Conservation (phyloP, 495 filamentous ascomycete species). For the Acidiella bohemica region DNA sequence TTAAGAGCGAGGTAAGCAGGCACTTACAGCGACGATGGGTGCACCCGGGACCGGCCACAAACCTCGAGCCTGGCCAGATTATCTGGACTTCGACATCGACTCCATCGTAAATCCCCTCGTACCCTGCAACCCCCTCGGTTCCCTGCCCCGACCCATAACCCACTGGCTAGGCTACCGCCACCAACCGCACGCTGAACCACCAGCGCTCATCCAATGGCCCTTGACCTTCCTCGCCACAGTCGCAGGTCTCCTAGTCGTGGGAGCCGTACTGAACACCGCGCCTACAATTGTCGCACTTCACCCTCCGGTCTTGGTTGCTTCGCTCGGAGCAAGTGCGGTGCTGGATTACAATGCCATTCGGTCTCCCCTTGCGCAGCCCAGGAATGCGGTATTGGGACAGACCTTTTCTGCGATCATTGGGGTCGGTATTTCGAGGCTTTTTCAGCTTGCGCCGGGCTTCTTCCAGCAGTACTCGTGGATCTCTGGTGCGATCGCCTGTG, state of each 20-base stretch:
- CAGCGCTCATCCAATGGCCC: slow-evolving; percentile 16
- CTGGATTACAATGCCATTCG: slow-evolving; percentile 38
- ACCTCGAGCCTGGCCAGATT: too few species aligned
- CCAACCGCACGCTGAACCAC: slow-evolving; percentile 20
- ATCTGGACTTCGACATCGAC: slow-evolving; percentile 25
- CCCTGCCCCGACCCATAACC: slow-evolving; percentile 20
- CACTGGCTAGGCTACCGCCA: slow-evolving; percentile 25
- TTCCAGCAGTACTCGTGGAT: slow-evolving; percentile 50
- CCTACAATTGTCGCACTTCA: slow-evolving; percentile 11
- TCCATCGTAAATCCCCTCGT: slow-evolving; percentile 22
- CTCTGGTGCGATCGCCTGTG: slow-evolving; percentile 56
- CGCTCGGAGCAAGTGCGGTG: slow-evolving; percentile 25
- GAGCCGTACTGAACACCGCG: slow-evolving; percentile 19
- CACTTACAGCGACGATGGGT: too few species aligned
- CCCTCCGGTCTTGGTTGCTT: slow-evolving; percentile 22
- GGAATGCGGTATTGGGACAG: slow-evolving; percentile 63
- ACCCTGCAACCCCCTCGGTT: slow-evolving; percentile 20
- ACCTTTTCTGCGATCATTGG: slow-evolving; percentile 53
- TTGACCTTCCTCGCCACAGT: slow-evolving; percentile 24
- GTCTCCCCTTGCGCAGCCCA: slow-evolving; percentile 75
- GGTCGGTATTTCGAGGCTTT: slow-evolving; percentile 57
- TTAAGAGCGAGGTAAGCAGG: too few species aligned
- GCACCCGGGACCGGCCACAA: too few species aligned
- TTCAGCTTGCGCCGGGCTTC: slow-evolving; percentile 36
- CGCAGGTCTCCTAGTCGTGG: slow-evolving; percentile 21